Base-by-base conservation (phyloP, 208 protist genomes). In the Porcisia hertigi region DNA sequence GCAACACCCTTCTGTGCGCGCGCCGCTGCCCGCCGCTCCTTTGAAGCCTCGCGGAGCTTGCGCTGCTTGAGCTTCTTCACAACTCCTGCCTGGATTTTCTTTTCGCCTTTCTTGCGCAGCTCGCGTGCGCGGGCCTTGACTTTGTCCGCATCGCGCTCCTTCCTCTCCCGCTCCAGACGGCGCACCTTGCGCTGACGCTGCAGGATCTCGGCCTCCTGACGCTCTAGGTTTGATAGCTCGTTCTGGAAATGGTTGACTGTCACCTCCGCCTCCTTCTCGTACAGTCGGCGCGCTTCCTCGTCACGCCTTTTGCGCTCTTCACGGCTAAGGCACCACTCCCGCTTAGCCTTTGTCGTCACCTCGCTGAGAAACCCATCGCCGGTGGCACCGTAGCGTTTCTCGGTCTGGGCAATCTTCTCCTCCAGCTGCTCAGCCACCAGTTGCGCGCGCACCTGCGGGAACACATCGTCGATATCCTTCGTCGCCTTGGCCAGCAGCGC, bases 21-120 rank as follows among this genome's bases (percentile, higher is more conserved):
- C n/a, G 86, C 76, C n/a, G 75, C 89, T 6, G 88, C 87, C 34
- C 93, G 91, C 54, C 75, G 73, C 83, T 90, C 89, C 76, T 88
- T 88, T 1, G 80, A 70, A 3, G 93, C 87, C 34, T 92, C 86
- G 39, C 93, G 79, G 2, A 97, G 79, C 86, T 94, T 96, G 39
- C 84, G 83, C 84, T 93, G 89, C 83, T 97, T 97, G 36, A 96
- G 80, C 77, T 97, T 96, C 82, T 96, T 96, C 52, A 97, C 82
- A 0, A 88, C 83, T 30, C 91, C 91, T 1, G 88, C 90, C 73
- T 95, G 79, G 2, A 97, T 60, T 82, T 93, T 93, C 82, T 96
- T 91, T 76, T 91, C 86, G 18, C 76, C 74, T 89, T 96, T 96
- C 79, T 84, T 81, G 59, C 88, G 82, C 80, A 89, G 67, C 69